phyloP scores from a whole-genome alignment of 2,329 filamentous ascomycete species.

The Paraconiothyrium sp. region DNA sequence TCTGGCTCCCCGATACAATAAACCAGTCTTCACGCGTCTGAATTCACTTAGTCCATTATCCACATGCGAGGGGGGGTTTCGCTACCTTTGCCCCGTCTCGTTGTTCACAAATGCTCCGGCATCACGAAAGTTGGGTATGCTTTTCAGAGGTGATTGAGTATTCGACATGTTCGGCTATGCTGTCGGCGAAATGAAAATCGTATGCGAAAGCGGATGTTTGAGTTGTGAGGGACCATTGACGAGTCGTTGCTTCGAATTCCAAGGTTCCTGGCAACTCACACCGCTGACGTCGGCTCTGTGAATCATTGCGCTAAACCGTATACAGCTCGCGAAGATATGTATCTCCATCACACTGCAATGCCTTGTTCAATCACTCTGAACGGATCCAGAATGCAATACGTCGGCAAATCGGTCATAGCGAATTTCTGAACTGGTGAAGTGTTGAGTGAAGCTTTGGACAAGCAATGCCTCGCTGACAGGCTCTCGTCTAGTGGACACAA shows the following conservation, averaged over 20 bases:
- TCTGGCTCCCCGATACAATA: constrained; percentile 47
- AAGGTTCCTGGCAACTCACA: neutral
- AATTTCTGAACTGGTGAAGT: too few species aligned
- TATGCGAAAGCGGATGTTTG: neutral
- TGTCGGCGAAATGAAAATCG: constrained; percentile 9
- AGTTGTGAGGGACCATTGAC: neutral
- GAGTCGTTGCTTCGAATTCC: neutral
- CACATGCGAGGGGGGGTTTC: neutral
- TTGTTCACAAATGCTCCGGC: constrained; percentile 44
- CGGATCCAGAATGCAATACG: too few species aligned
- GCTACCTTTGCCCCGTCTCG: constrained; percentile 28
- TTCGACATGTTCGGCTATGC: constrained; percentile 7
- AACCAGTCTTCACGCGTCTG: constrained; percentile 37
- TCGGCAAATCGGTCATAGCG: too few species aligned
- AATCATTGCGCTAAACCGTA: constrained; percentile 11
- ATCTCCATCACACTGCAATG: too few species aligned
- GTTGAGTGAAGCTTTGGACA: neutral
- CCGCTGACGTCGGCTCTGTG: constrained; percentile 8
- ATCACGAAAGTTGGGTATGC: constrained; percentile 51
- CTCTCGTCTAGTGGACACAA: neutral
- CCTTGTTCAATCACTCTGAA: too few species aligned
- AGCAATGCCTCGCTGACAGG: neutral
- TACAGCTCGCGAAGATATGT: neutral
- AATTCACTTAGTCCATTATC: neutral
- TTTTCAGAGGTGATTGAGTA: constrained; percentile 34